phyloP scores from a whole-genome alignment of 1,139 yeast species.

The Hemisphaericaspora subhashii region DNA sequence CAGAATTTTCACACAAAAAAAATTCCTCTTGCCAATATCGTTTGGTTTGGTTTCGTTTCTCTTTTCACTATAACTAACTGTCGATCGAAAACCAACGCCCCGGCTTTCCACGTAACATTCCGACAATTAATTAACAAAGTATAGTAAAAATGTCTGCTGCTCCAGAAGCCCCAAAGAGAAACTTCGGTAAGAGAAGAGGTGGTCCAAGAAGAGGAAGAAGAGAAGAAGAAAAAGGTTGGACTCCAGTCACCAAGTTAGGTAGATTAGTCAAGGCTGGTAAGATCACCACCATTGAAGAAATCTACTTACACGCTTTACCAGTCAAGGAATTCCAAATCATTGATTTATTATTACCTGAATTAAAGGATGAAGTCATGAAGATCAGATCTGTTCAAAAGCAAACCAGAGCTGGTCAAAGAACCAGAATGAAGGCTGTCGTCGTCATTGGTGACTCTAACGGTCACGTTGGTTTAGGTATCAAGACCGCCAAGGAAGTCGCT shows the following conservation, averaged over 20 bases:
- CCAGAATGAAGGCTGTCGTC: conserved; percentile 99
- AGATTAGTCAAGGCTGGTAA: conserved; percentile 99
- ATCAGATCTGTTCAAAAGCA: conserved; percentile 99
- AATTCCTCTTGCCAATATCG: background rate
- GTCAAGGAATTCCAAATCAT: conserved; percentile 99
- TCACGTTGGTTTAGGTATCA: conserved; percentile 99
- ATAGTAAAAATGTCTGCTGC: conserved; percentile 57
- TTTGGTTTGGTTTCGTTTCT: conserved; percentile 3
- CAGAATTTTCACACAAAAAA: conserved; percentile 4
- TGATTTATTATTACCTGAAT: conserved; percentile 92
- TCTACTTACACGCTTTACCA: conserved; percentile 99
- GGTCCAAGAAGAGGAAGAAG: conserved; percentile 71
- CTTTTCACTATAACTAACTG: conserved; percentile 21
- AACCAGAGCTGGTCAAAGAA: conserved; percentile 99
- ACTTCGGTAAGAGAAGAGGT: conserved; percentile 48
- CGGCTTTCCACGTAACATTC: conserved; percentile 92
- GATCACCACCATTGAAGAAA: conserved; percentile 94
- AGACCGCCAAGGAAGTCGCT: conserved; percentile 99
- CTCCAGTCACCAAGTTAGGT: conserved; percentile 99
- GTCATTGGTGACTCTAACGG: conserved; percentile 99
- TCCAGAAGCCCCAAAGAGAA: conserved; percentile 59
- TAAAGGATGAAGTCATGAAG: conserved; percentile 99
- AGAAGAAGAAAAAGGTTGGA: conserved; percentile 98
- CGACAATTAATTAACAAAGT: conserved; percentile 45
- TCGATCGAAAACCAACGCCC: conserved; percentile 91